Conservation (phyloP, 2,329 filamentous ascomycete species). For the Exophiala lecanii-corni region DNA sequence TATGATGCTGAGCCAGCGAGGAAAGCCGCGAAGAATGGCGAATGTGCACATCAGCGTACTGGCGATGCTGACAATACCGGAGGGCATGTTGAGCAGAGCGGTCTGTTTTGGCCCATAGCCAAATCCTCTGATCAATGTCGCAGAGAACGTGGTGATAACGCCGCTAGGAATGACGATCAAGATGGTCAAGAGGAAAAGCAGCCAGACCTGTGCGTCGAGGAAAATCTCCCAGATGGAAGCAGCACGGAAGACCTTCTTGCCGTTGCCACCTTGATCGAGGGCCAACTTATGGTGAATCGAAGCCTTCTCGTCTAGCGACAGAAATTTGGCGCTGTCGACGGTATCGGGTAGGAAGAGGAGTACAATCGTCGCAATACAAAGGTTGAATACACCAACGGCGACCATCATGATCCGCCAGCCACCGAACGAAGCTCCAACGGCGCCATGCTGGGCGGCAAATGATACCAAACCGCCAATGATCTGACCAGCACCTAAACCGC, state of each 20-base stretch:
- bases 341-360: conserved; percentile 39
- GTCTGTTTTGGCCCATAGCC: conserved; percentile 35
- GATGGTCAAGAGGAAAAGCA: conserved; percentile 33
- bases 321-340: conserved; percentile 33
- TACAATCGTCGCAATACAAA: conserved; percentile 43
- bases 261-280: conserved; percentile 46
- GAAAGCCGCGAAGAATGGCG: conserved; percentile 37
- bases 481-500: conserved; percentile 10
- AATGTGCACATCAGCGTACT: conserved; percentile 28
- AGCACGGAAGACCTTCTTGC: conserved; percentile 43
- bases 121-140: conserved; percentile 37
- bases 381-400: conserved; percentile 39
- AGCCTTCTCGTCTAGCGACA: conserved; percentile 36
- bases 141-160: conserved; percentile 35
- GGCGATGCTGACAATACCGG: conserved; percentile 20
- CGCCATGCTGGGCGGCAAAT: conserved; percentile 13
- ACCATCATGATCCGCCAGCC: conserved; percentile 38
- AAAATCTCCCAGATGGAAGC: conserved; percentile 1
- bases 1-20: conserved; percentile 29
- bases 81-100: conserved; percentile 36
- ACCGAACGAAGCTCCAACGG: conserved; percentile 22
- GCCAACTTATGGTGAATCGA: conserved; percentile 39
- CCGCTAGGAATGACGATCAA: conserved; percentile 36
- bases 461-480: conserved; percentile 11
- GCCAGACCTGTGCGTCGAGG: conserved; percentile 41